Evolutionary conservation across 192 early-diverging fungal species (phyloP), one percentile per base, ranked within the genome.

Genomic region (Gigaspora rosea): DNA sequence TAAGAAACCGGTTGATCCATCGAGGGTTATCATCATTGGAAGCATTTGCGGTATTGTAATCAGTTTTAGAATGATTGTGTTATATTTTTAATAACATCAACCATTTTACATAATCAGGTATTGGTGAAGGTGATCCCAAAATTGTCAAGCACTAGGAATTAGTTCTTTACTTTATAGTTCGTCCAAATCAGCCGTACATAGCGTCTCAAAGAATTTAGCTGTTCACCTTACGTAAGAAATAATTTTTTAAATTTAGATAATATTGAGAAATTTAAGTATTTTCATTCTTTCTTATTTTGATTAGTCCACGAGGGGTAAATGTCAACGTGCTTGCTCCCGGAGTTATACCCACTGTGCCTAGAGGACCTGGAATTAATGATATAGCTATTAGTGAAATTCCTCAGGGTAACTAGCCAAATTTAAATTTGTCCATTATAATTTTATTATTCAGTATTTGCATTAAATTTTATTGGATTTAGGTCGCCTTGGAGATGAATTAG

Each of bases 1-100:
- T 27, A 79, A 75, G 20, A 78, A 78, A 41, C 61, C 63, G 10
- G 73, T 83, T n/a, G 67, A 82, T 46, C 95, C 95, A 15, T 85
- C 90, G 1, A 83, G 89, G 32, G 89, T 97, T n/a, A 95, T 97
- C 82, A 95, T 95, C 75, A 91, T 96, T 71, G 90, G 92, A 1
- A 92, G 86, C 9, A 81, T 92, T 50, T 83, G 87, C 15, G 89
- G 90, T 27, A 77, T 86, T 33, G 48, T 27, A n/a, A n/a, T n/a
- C n/a, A n/a, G n/a, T n/a, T n/a, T n/a, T n/a, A n/a, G n/a, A n/a
- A n/a, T n/a, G n/a, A n/a, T n/a, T n/a, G n/a, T n/a, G n/a, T n/a
- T n/a, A 15, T 35, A 18, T 68, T 16, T 8, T 47, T 12, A 54
- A 18, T 20, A 20, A 32, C 20, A 61, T 61, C 22, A 32, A 27